phyloP scores from a whole-genome alignment of 441 rosid species.

The Erysimum cheiri region DNA sequence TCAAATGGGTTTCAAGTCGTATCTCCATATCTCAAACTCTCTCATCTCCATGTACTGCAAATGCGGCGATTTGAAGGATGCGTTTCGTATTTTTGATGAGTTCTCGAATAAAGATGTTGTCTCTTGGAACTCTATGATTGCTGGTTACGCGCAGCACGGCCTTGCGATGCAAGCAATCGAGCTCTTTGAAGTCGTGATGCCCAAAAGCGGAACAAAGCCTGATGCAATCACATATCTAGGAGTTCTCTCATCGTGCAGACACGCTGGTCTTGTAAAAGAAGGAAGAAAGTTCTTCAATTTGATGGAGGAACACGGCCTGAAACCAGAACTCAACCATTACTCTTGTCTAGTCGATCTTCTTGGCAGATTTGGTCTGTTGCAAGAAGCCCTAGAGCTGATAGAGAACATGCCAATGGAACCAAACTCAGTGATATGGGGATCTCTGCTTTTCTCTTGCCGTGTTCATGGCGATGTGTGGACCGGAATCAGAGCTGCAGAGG shows the following conservation, averaged over 20 bases:
- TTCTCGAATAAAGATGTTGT: slow-evolving; percentile 53
- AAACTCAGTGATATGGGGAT: slow-evolving; percentile 72
- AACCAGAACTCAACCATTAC: slow-evolving; percentile 73
- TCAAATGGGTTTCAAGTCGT: slow-evolving; percentile 61
- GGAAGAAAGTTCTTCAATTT: slow-evolving; percentile 61
- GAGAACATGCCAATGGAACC: slow-evolving; percentile 63
- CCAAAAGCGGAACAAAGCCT: slow-evolving; percentile 49
- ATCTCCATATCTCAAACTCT: slow-evolving; percentile 60
- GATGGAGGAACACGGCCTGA: slow-evolving; percentile 59
- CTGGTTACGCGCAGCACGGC: slow-evolving; percentile 81
- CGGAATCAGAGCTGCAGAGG: slow-evolving; percentile 81
- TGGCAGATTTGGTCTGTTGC: slow-evolving; percentile 71
- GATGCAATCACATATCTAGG: slow-evolving; percentile 82
- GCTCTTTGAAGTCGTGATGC: slow-evolving; percentile 68
- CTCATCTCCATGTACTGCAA: slow-evolving; percentile 77
- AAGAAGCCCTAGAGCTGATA: slow-evolving; percentile 70
- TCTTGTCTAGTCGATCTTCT: slow-evolving; percentile 86
- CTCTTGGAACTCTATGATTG: slow-evolving; percentile 88
- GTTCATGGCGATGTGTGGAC: slow-evolving; percentile 69
- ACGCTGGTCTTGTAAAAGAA: slow-evolving; percentile 66
- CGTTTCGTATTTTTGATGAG: slow-evolving; percentile 48
- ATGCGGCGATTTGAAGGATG: slow-evolving; percentile 61
- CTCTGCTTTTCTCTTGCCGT: slow-evolving; percentile 78
- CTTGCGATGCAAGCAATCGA: slow-evolving; percentile 57
- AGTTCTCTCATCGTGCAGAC: slow-evolving; percentile 82